A percentile compares a stretch with the other conserved stretches of the same genome.
Conservation (phyloP, 1,284 basidiomycete genomes). For the Polyporus tsugae region DNA sequence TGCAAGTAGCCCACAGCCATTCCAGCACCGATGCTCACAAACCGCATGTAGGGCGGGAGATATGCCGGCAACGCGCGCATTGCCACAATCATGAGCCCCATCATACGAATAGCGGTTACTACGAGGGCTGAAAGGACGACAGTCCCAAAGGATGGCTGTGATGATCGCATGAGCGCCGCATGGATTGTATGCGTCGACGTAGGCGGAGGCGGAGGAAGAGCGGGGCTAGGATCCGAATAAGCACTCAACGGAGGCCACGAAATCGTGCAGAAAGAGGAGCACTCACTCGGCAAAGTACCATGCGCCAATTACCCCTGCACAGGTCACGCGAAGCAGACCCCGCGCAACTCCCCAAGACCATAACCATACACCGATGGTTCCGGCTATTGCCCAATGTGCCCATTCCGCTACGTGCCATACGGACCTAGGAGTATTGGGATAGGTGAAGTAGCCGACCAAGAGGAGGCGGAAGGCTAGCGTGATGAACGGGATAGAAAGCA, state of each 20-base stretch:
- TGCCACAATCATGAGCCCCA: constrained; percentile 56
- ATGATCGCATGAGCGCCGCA: constrained; percentile 80
- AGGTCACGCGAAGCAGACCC: constrained; percentile 81
- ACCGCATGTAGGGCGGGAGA: constrained; percentile 55
- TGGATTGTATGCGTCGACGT: constrained; percentile 77
- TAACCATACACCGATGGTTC: constrained; percentile 78
- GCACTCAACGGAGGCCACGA: background rate
- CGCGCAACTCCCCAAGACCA: constrained; percentile 93
- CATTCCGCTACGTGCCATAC: constrained; percentile 83
- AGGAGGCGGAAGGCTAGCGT: constrained; percentile 86
- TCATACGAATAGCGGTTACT: constrained; percentile 71
- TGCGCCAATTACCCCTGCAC: constrained; percentile 86
- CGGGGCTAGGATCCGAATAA: constrained; percentile 49
- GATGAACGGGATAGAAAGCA: constrained; percentile 86
- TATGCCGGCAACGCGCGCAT: constrained; percentile 66
- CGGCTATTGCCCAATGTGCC: constrained; percentile 84
- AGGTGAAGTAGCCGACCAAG: constrained; percentile 71
- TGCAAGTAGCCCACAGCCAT: constrained; percentile 66
- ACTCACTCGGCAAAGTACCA: constrained; percentile 92
- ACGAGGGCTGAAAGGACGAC: constrained; percentile 81
- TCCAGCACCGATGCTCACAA: constrained; percentile 48
- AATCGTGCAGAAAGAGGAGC: background rate
- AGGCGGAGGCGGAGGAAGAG: constrained; percentile 56
- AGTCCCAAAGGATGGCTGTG: constrained; percentile 83
- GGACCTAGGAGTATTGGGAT: constrained; percentile 45